Evolutionary conservation across 176 grass and related monocot genomes (phyloP).

Genomic region (Dendrocalamus sinicus): DNA sequence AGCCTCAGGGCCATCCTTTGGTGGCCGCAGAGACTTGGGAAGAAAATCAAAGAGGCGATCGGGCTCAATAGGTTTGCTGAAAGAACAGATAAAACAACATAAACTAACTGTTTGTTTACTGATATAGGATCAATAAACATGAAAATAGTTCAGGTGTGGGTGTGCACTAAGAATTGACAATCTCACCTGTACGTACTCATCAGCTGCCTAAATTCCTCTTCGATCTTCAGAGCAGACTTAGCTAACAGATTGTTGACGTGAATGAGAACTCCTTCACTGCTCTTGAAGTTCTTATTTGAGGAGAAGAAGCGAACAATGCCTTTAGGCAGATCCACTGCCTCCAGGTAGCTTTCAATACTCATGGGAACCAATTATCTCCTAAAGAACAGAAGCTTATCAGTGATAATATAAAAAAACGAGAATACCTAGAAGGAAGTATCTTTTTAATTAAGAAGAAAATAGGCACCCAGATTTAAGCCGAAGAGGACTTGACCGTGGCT

Average conservation of each 20-base stretch:
- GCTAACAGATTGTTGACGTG: too few species aligned
- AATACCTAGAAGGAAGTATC: too few species aligned
- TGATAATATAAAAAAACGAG: too few species aligned
- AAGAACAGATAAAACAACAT: conserved; percentile 41
- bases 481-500: too few species aligned
- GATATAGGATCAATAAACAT: neutral
- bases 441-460: too few species aligned
- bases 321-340: conserved; percentile 82
- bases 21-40: conserved; percentile 67
- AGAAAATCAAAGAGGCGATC: conserved; percentile 82
- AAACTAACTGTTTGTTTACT: conserved; percentile 6
- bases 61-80: conserved; percentile 90
- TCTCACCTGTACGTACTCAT: conserved; percentile 65
- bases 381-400: neutral
- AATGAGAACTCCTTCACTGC: conserved; percentile 43
- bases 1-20: conserved; percentile 44
- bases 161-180: neutral
- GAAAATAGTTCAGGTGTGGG: neutral
- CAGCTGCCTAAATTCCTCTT: conserved; percentile 86
- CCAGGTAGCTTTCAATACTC: conserved; percentile 87
- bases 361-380: conserved; percentile 49
- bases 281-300: conserved; percentile 77
- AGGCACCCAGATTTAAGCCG: too few species aligned
- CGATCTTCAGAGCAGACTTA: conserved; percentile 58
- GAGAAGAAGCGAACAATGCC: conserved; percentile 56